Percentiles rank a stretch among this genome's conserved stretches.
Evolutionary conservation across 2,329 filamentous ascomycete genomes (phyloP).

Genomic region (Neospermospora avenae): DNA sequence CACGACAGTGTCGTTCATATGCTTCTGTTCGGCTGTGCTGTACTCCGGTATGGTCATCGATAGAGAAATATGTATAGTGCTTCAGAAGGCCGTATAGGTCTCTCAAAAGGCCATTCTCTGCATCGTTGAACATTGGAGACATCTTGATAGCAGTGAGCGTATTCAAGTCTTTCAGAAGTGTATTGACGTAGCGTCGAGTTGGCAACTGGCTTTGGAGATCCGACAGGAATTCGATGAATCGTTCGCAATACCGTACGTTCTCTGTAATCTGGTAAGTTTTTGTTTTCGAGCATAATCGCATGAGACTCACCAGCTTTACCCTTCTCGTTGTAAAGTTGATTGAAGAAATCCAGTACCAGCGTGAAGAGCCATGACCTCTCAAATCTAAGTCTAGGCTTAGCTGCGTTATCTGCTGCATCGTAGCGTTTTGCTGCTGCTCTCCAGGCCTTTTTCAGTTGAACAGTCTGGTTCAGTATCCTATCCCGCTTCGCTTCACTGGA

Average conservation of each 20-base stretch:
- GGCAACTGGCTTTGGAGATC: conserved; percentile 92
- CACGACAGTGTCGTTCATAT: conserved; percentile 75
- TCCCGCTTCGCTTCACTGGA: conserved; percentile 75
- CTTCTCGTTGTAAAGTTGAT: conserved; percentile 61
- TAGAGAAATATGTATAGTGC: conserved; percentile 84
- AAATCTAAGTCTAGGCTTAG: conserved; percentile 78
- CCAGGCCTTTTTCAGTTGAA: conserved; percentile 86
- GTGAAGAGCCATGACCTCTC: conserved; percentile 93
- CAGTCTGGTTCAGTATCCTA: conserved; percentile 64
- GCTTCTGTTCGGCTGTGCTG: conserved; percentile 70
- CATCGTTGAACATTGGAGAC: conserved; percentile 73
- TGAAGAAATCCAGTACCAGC: conserved; percentile 77
- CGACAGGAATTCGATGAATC: conserved; percentile 86
- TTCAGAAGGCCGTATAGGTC: conserved; percentile 77
- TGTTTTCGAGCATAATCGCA: background rate
- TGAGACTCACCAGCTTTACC: conserved; percentile 43
- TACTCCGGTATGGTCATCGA: conserved; percentile 84
- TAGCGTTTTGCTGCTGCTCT: conserved; percentile 81
- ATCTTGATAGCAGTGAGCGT: conserved; percentile 72
- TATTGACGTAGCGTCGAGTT: conserved; percentile 90
- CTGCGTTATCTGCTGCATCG: conserved; percentile 76
- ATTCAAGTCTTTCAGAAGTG: conserved; percentile 81
- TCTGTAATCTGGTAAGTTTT: conserved; percentile 43
- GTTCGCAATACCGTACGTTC: conserved; percentile 78
- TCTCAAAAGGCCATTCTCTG: conserved; percentile 72